These are phyloP conservation scores for Lentinus tigrinus DNA, from an alignment of 768 basidiomycete genomes.

Conservation along the genomic window DNA sequence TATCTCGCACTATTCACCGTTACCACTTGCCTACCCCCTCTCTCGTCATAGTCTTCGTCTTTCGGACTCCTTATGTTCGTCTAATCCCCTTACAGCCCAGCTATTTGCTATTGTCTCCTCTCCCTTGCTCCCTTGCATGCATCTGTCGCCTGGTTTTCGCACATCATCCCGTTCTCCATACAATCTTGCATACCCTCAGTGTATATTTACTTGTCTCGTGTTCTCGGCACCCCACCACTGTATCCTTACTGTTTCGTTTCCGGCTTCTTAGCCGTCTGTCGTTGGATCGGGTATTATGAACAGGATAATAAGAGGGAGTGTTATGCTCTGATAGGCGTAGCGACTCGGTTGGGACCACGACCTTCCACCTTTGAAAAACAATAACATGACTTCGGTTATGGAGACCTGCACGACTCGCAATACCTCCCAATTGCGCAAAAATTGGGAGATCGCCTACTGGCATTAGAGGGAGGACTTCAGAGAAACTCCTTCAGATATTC, in stretches of 20 bases:
- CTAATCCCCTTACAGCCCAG: background rate
- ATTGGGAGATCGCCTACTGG: too few relatives aligned
- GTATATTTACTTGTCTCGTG: constrained; percentile 14
- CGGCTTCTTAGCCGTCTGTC: background rate
- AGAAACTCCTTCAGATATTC: too few relatives aligned
- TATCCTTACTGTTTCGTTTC: constrained; percentile 18
- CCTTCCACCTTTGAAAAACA: too few relatives aligned
- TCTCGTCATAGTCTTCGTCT: background rate
- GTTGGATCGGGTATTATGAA: background rate
- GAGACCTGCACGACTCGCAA: too few relatives aligned
- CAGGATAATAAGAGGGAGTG: too few relatives aligned
- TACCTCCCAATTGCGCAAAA: too few relatives aligned
- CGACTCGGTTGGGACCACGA: too few relatives aligned
- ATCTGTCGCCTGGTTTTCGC: background rate
- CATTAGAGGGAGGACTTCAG: too few relatives aligned
- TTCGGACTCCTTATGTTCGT: constrained; percentile 6
- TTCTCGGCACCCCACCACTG: constrained; percentile 9
- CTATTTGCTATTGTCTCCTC: background rate
- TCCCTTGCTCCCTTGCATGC: background rate
- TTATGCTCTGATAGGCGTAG: too few relatives aligned
- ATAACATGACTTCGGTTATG: too few relatives aligned
- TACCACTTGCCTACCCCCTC: background rate
- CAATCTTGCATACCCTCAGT: constrained; percentile 17
- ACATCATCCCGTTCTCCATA: background rate
- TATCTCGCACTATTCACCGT: background rate